A percentile compares a stretch with the other conserved stretches of the same genome.
Conservation (phyloP, 176 grass and related monocot genomes). For the Paspalum vaginatum region DNA sequence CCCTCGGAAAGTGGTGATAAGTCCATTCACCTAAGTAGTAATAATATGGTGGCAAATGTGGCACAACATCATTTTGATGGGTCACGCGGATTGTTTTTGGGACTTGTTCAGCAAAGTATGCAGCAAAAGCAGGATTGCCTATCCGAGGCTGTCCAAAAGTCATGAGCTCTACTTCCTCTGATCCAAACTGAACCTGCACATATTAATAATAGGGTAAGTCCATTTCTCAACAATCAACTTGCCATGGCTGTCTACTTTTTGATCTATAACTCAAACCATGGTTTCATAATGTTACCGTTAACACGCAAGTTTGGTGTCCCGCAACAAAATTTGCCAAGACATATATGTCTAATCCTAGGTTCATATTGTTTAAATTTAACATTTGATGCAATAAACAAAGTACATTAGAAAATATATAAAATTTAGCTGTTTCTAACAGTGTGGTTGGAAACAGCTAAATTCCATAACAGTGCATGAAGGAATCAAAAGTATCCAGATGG, state of each 20-base stretch:
- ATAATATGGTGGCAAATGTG: conserved; percentile 90
- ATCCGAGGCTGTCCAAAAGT: conserved; percentile 94
- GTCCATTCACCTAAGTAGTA: conserved; percentile 70
- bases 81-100: conserved; percentile 79
- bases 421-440: conserved; percentile 3
- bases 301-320: no score
- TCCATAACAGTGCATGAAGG: background rate
- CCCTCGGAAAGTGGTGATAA: conserved; percentile 88
- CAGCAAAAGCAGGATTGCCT: conserved; percentile 88
- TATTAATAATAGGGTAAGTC: background rate
- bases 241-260: no score
- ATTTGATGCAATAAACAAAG: conserved; percentile 15
- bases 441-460: background rate
- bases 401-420: background rate
- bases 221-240: no score
- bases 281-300: no score
- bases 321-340: no score
- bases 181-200: conserved; percentile 68
- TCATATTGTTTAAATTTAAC: background rate
- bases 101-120: conserved; percentile 63
- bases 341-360: background rate
- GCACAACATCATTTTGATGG: conserved; percentile 89
- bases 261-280: no score
- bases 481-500: conserved; percentile 20
- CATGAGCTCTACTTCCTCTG: conserved; percentile 62